Evolutionary conservation across 1,284 basidiomycete species (phyloP).

Genomic region (Heliocybe sulcata): DNA sequence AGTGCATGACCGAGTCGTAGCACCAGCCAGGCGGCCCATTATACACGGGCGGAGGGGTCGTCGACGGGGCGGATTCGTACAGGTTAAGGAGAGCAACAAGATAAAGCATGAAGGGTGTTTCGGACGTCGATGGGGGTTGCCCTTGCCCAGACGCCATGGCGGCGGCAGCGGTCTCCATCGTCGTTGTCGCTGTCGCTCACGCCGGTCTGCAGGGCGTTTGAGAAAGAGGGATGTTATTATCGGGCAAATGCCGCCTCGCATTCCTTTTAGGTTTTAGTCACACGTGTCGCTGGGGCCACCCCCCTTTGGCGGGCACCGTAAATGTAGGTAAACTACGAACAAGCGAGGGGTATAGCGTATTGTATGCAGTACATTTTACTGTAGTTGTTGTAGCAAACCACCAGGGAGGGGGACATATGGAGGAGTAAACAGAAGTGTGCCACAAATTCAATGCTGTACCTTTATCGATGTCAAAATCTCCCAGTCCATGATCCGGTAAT

Average conservation of each 20-base stretch:
- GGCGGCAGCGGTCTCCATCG: conserved; percentile 9
- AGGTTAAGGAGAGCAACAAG: conserved; percentile 44
- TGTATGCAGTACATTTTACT: no score
- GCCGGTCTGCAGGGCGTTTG: background rate
- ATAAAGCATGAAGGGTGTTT: conserved; percentile 35
- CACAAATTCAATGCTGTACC: background rate
- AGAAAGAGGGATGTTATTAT: background rate
- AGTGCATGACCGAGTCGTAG: conserved; percentile 53
- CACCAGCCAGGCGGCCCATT: conserved; percentile 60
- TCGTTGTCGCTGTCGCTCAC: conserved; percentile 13
- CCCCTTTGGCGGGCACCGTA: background rate
- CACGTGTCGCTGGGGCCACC: background rate
- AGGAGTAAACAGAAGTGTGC: background rate
- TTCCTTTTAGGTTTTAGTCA: background rate
- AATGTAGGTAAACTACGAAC: background rate
- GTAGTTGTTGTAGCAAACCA: no score
- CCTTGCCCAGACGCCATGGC: conserved; percentile 10
- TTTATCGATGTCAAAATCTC: background rate
- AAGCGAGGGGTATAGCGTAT: background rate
- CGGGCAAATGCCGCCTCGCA: background rate
- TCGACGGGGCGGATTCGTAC: conserved; percentile 37
- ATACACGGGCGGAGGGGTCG: conserved; percentile 48
- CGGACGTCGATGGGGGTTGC: conserved; percentile 12
- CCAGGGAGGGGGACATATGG: background rate
- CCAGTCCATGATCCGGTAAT: background rate